phyloP scores from a whole-genome alignment of 805 yeast genomes.

The Kluyveromyces aestuarii region DNA sequence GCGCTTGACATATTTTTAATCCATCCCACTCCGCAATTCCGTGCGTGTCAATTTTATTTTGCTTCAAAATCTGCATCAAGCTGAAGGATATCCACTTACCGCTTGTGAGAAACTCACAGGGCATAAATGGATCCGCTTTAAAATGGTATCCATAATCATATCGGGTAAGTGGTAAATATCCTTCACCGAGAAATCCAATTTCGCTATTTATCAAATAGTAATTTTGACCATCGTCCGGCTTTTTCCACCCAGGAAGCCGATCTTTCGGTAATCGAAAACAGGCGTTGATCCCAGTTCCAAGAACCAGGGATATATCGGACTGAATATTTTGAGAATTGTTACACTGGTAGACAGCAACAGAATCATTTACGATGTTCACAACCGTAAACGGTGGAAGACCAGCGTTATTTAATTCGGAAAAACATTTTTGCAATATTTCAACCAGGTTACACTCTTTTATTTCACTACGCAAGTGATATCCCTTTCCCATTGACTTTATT shows the following conservation, averaged over 20 bases:
- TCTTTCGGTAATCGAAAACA: constrained; percentile 29
- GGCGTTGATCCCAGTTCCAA: constrained; percentile 63
- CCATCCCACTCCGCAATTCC: constrained; percentile 14
- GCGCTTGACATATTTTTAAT: constrained; percentile 10
- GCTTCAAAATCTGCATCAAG: constrained; percentile 10
- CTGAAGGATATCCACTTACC: constrained; percentile 23
- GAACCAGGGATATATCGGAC: constrained; percentile 43
- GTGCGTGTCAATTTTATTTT: constrained; percentile 6
- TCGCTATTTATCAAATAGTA: constrained; percentile 18
- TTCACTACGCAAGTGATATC: constrained; percentile 40
- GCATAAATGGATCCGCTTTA: constrained; percentile 15
- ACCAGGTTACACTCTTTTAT: constrained; percentile 35
- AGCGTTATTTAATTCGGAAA: constrained; percentile 5
- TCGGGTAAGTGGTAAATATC: constrained; percentile 9
- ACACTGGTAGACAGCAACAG: constrained; percentile 55
- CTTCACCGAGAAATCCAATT: constrained; percentile 21
- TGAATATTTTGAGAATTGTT: constrained; percentile 30
- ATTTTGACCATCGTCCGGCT: neutral
- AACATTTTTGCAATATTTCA: constrained; percentile 31
- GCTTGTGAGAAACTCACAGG: constrained; percentile 20
- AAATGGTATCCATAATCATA: constrained; percentile 10
- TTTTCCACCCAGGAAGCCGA: constrained; percentile 11
- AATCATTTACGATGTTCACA: constrained; percentile 47
- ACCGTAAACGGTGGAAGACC: constrained; percentile 25
- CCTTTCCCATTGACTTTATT: constrained; percentile 52